These are phyloP conservation scores for Globisporangium carolinianum DNA, from an alignment of 352 stramenopile genomes.

Conservation along the genomic window DNA sequence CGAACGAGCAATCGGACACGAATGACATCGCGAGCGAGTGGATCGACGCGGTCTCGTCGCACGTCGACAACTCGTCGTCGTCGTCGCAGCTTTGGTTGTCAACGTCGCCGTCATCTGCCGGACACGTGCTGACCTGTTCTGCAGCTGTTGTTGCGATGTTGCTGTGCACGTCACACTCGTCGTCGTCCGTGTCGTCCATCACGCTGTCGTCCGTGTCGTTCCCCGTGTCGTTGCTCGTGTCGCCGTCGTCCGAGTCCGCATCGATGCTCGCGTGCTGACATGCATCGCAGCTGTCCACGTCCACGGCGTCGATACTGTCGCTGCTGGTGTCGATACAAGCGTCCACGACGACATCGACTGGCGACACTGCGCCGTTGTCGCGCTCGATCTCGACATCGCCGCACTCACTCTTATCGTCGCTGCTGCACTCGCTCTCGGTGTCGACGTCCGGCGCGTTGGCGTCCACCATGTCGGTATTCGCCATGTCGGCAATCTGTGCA, in stretches of 20 bases:
- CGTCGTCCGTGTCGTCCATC: background rate
- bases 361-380: no score
- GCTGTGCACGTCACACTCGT: background rate
- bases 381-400: no score
- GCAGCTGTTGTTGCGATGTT: no score
- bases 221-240: background rate
- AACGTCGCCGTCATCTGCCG: background rate
- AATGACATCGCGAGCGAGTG: conserved; percentile 15
- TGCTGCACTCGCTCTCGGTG: background rate
- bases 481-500: no score
- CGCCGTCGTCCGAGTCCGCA: background rate
- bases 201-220: background rate
- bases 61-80: conserved; percentile 8
- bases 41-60: conserved; percentile 14
- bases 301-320: no score
- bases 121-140: background rate
- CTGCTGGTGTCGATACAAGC: no score
- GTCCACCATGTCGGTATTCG: no score
- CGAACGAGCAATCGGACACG: conserved; percentile 9
- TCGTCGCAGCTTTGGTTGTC: background rate
- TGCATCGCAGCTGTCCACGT: no score
- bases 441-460: no score
- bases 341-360: no score
- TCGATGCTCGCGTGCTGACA: no score
- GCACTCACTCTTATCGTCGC: background rate